phyloP scores from a whole-genome alignment of 2,329 filamentous ascomycete genomes.

The Colletotrichum noveboracense region DNA sequence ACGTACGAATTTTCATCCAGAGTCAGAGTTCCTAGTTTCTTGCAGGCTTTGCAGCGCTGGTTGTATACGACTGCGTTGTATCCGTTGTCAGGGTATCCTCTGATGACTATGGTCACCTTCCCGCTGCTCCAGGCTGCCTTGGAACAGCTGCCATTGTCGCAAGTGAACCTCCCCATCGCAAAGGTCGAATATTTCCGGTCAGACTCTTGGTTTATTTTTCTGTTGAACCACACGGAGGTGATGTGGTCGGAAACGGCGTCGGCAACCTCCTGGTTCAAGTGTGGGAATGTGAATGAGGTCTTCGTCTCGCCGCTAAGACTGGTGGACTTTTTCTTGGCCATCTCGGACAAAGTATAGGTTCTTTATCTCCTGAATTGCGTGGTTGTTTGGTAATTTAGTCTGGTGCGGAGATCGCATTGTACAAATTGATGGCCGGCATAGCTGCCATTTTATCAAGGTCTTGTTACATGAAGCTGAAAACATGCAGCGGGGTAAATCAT shows the following conservation, averaged over 20 bases:
- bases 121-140: constrained; percentile 35
- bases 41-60: constrained; percentile 38
- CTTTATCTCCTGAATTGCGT: no score
- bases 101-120: constrained; percentile 37
- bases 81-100: constrained; percentile 28
- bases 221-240: no score
- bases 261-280: no score
- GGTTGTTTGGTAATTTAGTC: neutral
- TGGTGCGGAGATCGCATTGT: accelerated
- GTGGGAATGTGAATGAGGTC: no score
- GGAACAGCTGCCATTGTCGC: constrained; percentile 30
- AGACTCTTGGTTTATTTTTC: no score
- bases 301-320: no score
- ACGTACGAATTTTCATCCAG: neutral
- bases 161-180: constrained; percentile 35
- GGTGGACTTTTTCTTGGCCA: no score
- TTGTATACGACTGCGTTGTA: constrained; percentile 43
- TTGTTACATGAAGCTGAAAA: neutral
- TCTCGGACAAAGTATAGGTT: no score
- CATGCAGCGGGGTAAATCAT: neutral
- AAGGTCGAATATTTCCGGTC: no score
- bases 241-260: no score
- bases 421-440: neutral
- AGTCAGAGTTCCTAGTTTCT: neutral
- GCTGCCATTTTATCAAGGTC: neutral